Base-by-base conservation (phyloP, 306 rosid species). In the Myrica gale region DNA sequence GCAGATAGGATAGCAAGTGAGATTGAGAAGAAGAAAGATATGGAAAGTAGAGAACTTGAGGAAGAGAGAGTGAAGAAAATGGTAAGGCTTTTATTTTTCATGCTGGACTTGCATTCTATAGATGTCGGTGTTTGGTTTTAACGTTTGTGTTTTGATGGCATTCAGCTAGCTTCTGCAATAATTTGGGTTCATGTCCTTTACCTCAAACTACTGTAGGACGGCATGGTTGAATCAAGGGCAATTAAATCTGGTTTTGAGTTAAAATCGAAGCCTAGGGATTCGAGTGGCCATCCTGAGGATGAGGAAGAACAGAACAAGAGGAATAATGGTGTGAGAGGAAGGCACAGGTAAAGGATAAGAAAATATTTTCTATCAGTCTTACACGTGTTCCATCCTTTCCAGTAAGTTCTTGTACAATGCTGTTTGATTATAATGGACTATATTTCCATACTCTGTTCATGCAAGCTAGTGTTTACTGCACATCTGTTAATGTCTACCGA, bases 171-270 rank as follows among this genome's bases (percentile, higher is more conserved):
- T 95, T 95, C 99, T 92, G 93, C 99, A 92, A 95, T 95, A 90
- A 92, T 96, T 92, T 92, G 98, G 99, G 99, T 88, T 96, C 99
- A 96, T 96, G 92, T 88, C 98, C 96, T 92, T 96, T 96, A 84
- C 99, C 99, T 96, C 99, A 89, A 92, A 96, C 99, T 92, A 89
- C 99, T 96, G 99, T 96, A 96, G 99, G 99, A 96, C 79, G 98
- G 86, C 81, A 89, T 91, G 88, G 87, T 80, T 85, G 96, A 89
- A 79, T 80, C 78, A 45, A 91, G 80, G 80, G 79, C 84, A 79
- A 83, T 75, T 80, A 87, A 83, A 74, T 57, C 86, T 80, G 88
- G 83, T 19, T 79, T 82, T 84, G 91, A 86, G 74, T 80, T 86
- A 80, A 74, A 77, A 74, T 80, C 86, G 80, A 87, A 80, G 88